Evolutionary conservation across 176 grass and related monocot genomes (phyloP).

Genomic region (Microstegium vimineum): DNA sequence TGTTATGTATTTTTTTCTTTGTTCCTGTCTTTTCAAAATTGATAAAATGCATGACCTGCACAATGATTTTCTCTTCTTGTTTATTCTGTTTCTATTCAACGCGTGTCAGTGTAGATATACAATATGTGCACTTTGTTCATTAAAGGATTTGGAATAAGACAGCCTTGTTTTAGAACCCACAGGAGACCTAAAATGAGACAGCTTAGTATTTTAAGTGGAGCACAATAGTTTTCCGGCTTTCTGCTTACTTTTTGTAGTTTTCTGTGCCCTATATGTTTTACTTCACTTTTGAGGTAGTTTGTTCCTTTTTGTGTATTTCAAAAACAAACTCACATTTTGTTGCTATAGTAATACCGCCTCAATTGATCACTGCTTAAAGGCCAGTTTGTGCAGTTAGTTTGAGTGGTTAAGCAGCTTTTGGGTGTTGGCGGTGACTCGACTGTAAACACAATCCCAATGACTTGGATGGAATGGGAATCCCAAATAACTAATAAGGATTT

Average conservation of each 20-base stretch:
- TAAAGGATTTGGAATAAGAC: background rate
- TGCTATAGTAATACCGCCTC: background rate
- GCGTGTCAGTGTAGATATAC: background rate
- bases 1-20: background rate
- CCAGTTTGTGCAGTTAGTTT: background rate
- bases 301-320: background rate
- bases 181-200: slow-evolving; percentile 2
- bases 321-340: background rate
- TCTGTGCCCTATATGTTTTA: slow-evolving; percentile 1
- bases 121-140: background rate
- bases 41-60: background rate
- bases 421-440: background rate
- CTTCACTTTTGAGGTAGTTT: background rate
- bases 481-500: background rate
- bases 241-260: background rate
- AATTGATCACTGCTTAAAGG: background rate
- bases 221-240: slow-evolving; percentile 8
- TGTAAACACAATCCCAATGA: slow-evolving; percentile 14
- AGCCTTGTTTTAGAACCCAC: background rate
- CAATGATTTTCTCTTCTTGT: background rate
- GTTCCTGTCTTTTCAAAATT: background rate
- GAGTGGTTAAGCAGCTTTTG: background rate
- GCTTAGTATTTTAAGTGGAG: background rate
- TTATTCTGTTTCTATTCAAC: slow-evolving; percentile 5
- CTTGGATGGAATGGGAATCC: background rate